phyloP scores from a whole-genome alignment of 306 rosid species.

The barrel medic (Medicago truncatula) region MtrunA17r5.0-ANR NC_053046.1:35473501-35474000 shows the following conservation, averaged over 20 bases:
- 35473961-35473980: no score
- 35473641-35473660: slow-evolving; percentile 45
- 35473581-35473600: not conserved
- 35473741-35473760: slow-evolving; percentile 44
- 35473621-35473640: slow-evolving; percentile 31
- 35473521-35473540: slow-evolving; percentile 9
- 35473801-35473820: no score
- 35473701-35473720: slow-evolving; percentile 48
- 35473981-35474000: no score
- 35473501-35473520: slow-evolving; percentile 16
- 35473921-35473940: no score
- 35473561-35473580: slow-evolving; percentile 2
- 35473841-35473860: no score
- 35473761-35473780: slow-evolving; percentile 32
- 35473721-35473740: slow-evolving; percentile 32
- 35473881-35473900: not conserved
- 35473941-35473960: no score
- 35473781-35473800: slow-evolving; percentile 24
- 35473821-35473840: no score
- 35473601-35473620: slow-evolving; percentile 22
- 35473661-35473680: slow-evolving; percentile 40
- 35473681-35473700: slow-evolving; percentile 42
- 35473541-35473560: not conserved
- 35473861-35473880: not conserved
- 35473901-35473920: not conserved